phyloP scores from a whole-genome alignment of 306 rosid species.

The Acacia acuminata region DNA sequence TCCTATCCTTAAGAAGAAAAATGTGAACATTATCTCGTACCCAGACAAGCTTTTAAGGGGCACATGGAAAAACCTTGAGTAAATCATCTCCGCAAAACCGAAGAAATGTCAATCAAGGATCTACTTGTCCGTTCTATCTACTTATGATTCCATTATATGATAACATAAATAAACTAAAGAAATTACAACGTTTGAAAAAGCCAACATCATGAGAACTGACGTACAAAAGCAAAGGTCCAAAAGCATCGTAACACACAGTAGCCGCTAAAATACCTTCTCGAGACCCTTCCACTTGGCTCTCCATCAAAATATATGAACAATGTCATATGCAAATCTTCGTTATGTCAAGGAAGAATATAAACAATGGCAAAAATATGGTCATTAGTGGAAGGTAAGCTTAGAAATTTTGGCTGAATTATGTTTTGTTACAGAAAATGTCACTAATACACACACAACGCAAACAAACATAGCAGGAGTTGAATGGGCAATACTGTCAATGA shows the following conservation, averaged over 20 bases:
- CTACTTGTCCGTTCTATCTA: background rate
- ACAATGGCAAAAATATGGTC: conserved; percentile 1
- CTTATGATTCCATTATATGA: background rate
- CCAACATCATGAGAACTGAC: conserved; percentile 27
- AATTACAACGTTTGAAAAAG: conserved; percentile 17
- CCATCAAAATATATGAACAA: conserved; percentile 86
- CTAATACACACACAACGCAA: background rate
- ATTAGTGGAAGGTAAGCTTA: background rate
- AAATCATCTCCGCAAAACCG: background rate
- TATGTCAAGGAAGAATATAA: conserved; percentile 51
- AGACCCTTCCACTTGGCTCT: conserved; percentile 13
- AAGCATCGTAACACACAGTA: conserved; percentile 17
- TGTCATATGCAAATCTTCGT: conserved; percentile 84
- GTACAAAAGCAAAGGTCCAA: conserved; percentile 7
- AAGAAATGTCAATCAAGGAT: background rate
- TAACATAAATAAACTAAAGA: background rate
- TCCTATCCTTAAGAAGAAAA: background rate
- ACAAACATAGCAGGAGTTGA: conserved; percentile 7
- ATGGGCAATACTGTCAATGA: background rate
- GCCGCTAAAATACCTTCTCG: conserved; percentile 17
- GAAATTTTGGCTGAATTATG: background rate
- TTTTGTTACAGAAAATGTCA: conserved; percentile 19
- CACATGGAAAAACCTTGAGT: background rate
- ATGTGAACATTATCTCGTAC: background rate
- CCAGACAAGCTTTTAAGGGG: background rate